Conservation (phyloP, 164 flowering plant species). For the Houttuynia cordata region DNA sequence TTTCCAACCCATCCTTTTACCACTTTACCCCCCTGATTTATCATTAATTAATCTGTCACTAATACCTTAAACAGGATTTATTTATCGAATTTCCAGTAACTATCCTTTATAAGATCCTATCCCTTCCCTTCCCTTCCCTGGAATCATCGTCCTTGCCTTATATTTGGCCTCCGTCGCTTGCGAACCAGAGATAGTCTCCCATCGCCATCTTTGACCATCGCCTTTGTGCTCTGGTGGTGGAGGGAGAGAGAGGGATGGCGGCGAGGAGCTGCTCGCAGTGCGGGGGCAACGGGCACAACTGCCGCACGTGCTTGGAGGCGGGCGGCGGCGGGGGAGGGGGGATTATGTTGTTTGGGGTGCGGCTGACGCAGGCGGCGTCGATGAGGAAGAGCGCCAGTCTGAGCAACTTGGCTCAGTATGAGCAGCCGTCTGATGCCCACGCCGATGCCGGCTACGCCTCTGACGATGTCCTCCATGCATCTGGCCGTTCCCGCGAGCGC, state of each 20-base stretch:
- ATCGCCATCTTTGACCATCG: too few relatives aligned
- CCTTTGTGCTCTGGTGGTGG: too few relatives aligned
- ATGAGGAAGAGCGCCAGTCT: constrained; percentile 78
- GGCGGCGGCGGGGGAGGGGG: constrained; percentile 23
- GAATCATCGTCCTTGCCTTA: too few relatives aligned
- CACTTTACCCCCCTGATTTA: background rate
- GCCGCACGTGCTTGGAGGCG: constrained; percentile 43
- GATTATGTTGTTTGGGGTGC: constrained; percentile 79
- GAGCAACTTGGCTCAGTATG: constrained; percentile 72
- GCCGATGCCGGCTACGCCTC: constrained; percentile 62
- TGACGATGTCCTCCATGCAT: constrained; percentile 69
- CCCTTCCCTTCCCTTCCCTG: too few relatives aligned
- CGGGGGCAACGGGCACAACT: constrained; percentile 58
- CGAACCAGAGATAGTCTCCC: too few relatives aligned
- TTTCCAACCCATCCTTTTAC: constrained; percentile 21
- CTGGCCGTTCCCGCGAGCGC: constrained; percentile 69
- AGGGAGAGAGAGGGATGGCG: constrained; percentile 9
- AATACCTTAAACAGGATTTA: too few relatives aligned
- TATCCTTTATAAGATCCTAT: too few relatives aligned
- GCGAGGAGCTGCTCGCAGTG: constrained; percentile 51
- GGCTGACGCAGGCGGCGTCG: constrained; percentile 47
- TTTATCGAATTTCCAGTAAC: too few relatives aligned
- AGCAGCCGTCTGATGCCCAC: constrained; percentile 25
- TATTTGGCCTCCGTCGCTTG: too few relatives aligned
- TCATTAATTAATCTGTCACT: background rate